Base-by-base conservation (phyloP, 78 protist genomes). In the Dictyostelium capitatum region DNA sequence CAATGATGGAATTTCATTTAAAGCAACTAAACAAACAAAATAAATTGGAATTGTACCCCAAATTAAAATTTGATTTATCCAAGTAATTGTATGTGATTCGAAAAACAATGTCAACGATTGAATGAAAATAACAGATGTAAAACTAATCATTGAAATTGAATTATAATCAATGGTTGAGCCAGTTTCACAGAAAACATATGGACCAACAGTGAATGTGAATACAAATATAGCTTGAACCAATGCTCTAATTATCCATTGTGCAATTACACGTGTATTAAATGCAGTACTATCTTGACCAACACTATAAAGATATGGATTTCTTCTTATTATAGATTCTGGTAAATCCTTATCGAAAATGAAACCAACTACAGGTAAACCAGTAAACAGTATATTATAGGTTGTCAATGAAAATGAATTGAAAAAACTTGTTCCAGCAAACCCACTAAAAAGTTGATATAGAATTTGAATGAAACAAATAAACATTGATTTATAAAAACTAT, bases 401-500 rank as follows among this genome's bases (percentile, higher is more conserved):
- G 96, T 96, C 28, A 97, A 64, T 6, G 82, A 70, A 72, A 95
- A 84, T 4, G 97, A 64, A 91, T 97, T 89, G 91, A 97, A 92
- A 54, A 97, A 80, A 20, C 95, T 51, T 41, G 92, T 57, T n/a
- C 98, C 98, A 0, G 95, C 91, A 50, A 78, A 83, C 8, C 84
- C 94, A 65, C 47, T 47, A 23, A 89, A 80, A 6, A 93, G 12
- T 47, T 67, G 91, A 65, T 56, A 98, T 75, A 77, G 37, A 8
- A 97, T 28, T 62, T 96, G 98, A 30, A 96, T 90, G 75, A 97
- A 50, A 9, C 90, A 85, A 51, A 98, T 79, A 50, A 94, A 79
- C 57, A 96, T 23, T n/a, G 97, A 93, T 89, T 98, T 98, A 90
- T 96, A 97, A 75, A 98, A 97, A 82, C 91, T 84, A 79, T 97